phyloP scores from a whole-genome alignment of 2,329 filamentous ascomycete genomes.

The Cladosporium sp. region DNA sequence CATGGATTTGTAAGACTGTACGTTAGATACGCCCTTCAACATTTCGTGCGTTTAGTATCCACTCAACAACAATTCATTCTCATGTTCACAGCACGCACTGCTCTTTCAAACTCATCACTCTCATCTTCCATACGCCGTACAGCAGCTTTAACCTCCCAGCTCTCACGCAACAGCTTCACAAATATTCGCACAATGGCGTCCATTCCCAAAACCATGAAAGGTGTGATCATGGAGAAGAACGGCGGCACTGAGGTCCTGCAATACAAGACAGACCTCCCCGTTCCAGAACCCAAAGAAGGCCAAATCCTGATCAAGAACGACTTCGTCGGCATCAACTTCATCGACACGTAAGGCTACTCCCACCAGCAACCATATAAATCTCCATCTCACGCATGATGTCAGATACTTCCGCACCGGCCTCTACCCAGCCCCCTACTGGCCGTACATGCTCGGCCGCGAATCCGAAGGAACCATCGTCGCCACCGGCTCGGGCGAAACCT shows the following conservation, averaged over 20 bases:
- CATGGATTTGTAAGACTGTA: background rate
- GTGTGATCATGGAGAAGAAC: constrained; percentile 66
- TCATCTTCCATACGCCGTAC: background rate
- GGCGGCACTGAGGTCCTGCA: constrained; percentile 69
- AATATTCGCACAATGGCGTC: constrained; percentile 38
- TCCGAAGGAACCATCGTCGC: constrained; percentile 67
- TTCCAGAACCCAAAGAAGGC: constrained; percentile 64
- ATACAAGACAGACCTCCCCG: constrained; percentile 64
- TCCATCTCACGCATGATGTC: background rate
- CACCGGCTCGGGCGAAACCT: constrained; percentile 49
- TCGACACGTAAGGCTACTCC: constrained; percentile 61
- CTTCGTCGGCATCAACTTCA: constrained; percentile 78
- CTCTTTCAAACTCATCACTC: background rate
- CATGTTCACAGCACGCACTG: constrained; percentile 4
- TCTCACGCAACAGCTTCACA: background rate
- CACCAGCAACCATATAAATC: constrained; percentile 1
- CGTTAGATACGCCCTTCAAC: background rate
- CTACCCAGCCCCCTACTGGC: constrained; percentile 65
- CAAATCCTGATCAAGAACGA: constrained; percentile 78
- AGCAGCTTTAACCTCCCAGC: constrained; percentile 1
- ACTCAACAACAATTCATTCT: background rate
- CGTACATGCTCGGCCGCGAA: constrained; percentile 76
- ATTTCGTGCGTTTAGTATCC: background rate
- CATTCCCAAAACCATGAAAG: constrained; percentile 67
- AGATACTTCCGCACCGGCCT: constrained; percentile 82